Base-by-base conservation (phyloP, 768 basidiomycete species). In the Paxillus involutus region DNA sequence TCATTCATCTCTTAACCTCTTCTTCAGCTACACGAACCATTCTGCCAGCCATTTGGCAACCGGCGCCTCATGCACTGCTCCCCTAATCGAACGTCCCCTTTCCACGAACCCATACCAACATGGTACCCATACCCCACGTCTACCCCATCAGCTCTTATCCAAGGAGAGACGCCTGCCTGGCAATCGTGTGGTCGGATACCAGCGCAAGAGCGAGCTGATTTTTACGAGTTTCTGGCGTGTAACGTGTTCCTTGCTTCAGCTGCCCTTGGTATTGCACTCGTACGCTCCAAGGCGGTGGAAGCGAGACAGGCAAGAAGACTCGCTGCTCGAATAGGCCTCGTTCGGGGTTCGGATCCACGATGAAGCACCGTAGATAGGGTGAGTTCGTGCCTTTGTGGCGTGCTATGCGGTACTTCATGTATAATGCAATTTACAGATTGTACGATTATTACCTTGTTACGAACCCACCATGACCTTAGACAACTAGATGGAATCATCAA, bases 11-110 rank as follows among this genome's bases (percentile, higher is more conserved):
- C 24, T 51, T 59, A 49, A 57, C 17, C 32, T 19, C 7, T 53
- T 30, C n/a, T 51, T 35, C 58, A 95, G 93, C 75, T 91, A 33
- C 75, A 85, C 62, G 84, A 94, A 74, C 94, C 94, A 2, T 96
- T 89, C 71, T 98, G 94, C 72, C 85, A 91, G 65, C 94, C 95
- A n/a, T 96, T 94, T 66, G 95, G 95, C 48, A 95, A 95, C 71
- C 84, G 95, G 21, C 85, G 91, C 17, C 80, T 94, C 39, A 79
- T 95, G 76, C 94, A 94, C 66, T 98, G 94, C 56, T 65, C 82
- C 21, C 66, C 64, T 55, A 60, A 68, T 46, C 71, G 63, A 61
- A 63, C 66, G 36, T 19, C 57, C 26, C 47, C 70, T 64, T 16
- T 61, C 60, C 32, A 55, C 63, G 50, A 43, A 48, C n/a, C 59